Evolutionary conservation across 1,284 basidiomycete genomes (phyloP).

Genomic region (Sporisorium exsertum): DNA sequence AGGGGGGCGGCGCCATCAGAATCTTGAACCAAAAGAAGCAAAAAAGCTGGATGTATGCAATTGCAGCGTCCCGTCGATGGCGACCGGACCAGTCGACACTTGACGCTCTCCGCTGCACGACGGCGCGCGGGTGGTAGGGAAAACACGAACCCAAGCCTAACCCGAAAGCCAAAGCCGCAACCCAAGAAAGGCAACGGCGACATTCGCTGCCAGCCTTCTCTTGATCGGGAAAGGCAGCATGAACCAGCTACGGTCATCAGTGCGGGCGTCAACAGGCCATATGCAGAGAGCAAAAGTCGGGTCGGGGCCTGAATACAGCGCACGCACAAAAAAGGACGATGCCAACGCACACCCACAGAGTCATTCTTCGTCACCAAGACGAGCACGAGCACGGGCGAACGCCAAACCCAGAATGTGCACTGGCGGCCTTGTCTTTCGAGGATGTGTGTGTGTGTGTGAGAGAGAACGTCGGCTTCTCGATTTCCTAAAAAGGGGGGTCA

Average conservation of each 20-base stretch:
- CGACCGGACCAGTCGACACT: not conserved
- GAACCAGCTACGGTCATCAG: not conserved
- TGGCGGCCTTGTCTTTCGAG: not conserved
- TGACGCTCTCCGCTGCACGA: conserved; percentile 5
- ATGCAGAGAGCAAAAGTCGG: not conserved
- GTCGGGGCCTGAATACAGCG: conserved; percentile 4
- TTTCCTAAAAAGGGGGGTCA: not conserved
- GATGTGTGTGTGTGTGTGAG: not conserved
- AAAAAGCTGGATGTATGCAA: not conserved
- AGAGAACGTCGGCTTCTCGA: not conserved
- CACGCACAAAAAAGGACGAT: not conserved
- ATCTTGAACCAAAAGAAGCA: not conserved
- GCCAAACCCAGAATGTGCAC: not conserved
- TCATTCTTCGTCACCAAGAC: not conserved
- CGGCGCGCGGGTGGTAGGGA: conserved; percentile 2
- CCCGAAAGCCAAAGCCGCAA: not conserved
- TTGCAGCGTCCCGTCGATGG: not conserved
- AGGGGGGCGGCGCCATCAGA: not conserved
- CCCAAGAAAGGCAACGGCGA: not conserved
- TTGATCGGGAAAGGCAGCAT: not conserved
- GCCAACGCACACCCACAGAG: not conserved
- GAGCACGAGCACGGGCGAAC: not conserved
- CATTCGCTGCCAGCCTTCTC: not conserved
- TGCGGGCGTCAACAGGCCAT: not conserved
- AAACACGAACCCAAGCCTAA: not conserved